Evolutionary conservation across 192 early-diverging fungal species (phyloP).

Genomic region (Podila horticola): DNA sequence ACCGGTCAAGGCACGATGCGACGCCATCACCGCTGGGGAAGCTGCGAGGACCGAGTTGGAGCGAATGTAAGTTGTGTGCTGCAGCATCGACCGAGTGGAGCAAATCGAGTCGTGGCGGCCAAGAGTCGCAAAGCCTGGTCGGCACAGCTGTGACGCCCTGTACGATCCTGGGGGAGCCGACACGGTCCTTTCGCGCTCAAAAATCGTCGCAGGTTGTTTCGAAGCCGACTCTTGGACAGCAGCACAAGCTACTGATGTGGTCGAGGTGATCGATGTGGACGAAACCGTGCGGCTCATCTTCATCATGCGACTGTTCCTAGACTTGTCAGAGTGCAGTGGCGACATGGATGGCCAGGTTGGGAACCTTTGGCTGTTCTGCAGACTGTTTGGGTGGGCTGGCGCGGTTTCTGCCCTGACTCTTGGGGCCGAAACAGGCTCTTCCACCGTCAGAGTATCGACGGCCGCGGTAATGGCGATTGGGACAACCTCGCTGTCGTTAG

Average conservation of each 20-base stretch:
- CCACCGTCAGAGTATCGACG: too few species aligned
- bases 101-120: not conserved
- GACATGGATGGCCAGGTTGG: constrained; percentile 46
- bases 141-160: not conserved
- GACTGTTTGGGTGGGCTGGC: not conserved
- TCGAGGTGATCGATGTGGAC: not conserved
- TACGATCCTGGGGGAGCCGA: constrained; percentile 22
- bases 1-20: constrained; percentile 3
- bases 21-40: not conserved
- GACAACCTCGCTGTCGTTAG: not conserved
- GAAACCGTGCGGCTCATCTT: not conserved
- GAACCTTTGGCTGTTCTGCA: not conserved
- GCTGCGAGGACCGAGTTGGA: not conserved
- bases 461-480: not conserved
- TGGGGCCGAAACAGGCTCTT: not conserved
- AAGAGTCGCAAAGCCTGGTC: not conserved
- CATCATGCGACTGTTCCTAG: not conserved
- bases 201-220: not conserved
- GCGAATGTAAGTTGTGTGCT: not conserved
- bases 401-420: not conserved
- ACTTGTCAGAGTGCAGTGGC: constrained; percentile 7
- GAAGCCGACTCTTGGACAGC: not conserved
- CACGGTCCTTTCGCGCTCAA: constrained; percentile 4
- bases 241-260: not conserved
- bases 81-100: not conserved